Base-by-base conservation (phyloP, 805 yeast genomes). In the Saccharomyces kudriavzevii region DNA sequence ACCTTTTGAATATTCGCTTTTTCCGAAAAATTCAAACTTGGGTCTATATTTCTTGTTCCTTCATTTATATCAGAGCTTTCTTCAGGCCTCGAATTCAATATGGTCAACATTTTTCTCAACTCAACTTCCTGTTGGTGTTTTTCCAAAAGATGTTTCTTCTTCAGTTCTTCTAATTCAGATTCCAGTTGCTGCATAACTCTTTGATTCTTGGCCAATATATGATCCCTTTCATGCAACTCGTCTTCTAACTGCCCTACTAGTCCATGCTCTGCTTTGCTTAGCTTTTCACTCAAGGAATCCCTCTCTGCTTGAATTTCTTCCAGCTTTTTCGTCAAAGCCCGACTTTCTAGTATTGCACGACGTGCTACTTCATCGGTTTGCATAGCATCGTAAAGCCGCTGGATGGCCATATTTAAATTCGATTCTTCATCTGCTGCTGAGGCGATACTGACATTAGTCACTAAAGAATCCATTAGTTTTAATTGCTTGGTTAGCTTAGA, bases 291-390 rank as follows among this genome's bases (percentile, higher is more conserved):
- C 73, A 89, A 74, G 31, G 80, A 82, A 58, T 86, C 89, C 50
- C 87, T 76, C 62, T 84, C 89, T 2, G 72, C 73, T 48, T 61
- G 59, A 22, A 61, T 52, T 54, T 70, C 72, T 49, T 82, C 85
- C 2, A 84, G 79, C 45, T 72, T 74, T 54, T 74, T 74, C 4
- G 77, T 73, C 45, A 83, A 77, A 14, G 78, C 82, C 56, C 81
- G 78, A 9, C 83, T 79, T 53, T 86, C 91, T 17, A 65, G 22
- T 3, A 74, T 78, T 54, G 97, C 95, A 51, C 86, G 78, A 52
- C 87, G 76, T 13, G 96, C 96, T 67, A 85, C 87, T 54, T 89
- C 96, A 68, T 94, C 98, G 0, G 97, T 89, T 60, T 84, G 84
- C 70, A 91, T 78, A 9, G 92, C 78, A 46, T 89, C 84, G 55